A percentile compares a stretch with the other conserved stretches of the same genome.
phyloP scores from a whole-genome alignment of 306 rosid species.

The Alnus glutinosa region DNA sequence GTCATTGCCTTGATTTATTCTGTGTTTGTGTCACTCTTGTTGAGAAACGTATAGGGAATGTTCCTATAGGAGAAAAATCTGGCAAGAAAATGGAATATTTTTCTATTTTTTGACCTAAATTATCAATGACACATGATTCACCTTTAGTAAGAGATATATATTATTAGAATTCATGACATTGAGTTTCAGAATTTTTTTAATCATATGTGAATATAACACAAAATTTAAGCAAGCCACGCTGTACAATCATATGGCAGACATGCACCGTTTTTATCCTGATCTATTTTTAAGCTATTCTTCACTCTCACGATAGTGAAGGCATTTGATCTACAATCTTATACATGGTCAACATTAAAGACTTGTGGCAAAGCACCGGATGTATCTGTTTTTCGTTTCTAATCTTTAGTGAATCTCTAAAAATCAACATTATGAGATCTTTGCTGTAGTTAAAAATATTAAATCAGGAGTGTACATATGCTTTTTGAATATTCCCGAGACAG shows the following conservation, averaged over 20 bases:
- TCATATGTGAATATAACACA: background rate
- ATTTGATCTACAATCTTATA: slow-evolving; percentile 64
- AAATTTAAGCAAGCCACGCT: background rate
- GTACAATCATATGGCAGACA: background rate
- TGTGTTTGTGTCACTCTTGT: slow-evolving; percentile 4
- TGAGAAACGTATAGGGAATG: no score
- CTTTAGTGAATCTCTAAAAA: slow-evolving; percentile 17
- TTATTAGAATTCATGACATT: slow-evolving; percentile 15
- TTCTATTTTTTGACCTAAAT: slow-evolving; percentile 16
- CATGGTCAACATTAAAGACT: slow-evolving; percentile 81
- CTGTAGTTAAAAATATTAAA: slow-evolving; percentile 1
- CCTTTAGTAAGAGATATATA: background rate
- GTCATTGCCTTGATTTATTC: slow-evolving; percentile 14
- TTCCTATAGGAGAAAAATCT: slow-evolving; percentile 4
- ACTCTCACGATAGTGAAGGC: slow-evolving; percentile 57
- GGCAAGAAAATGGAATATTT: background rate
- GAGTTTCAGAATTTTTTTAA: background rate
- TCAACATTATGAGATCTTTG: background rate
- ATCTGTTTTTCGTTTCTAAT: slow-evolving; percentile 19
- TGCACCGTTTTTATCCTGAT: background rate
- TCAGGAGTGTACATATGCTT: slow-evolving; percentile 12
- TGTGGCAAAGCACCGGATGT: slow-evolving; percentile 85
- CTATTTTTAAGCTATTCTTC: slow-evolving; percentile 8
- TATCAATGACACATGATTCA: background rate
- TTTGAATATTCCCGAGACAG: slow-evolving; percentile 3